Evolutionary conservation across 768 basidiomycete species (phyloP), one percentile per base, ranked within the genome.

Genomic region (Psilocybe subaeruginosa): DNA sequence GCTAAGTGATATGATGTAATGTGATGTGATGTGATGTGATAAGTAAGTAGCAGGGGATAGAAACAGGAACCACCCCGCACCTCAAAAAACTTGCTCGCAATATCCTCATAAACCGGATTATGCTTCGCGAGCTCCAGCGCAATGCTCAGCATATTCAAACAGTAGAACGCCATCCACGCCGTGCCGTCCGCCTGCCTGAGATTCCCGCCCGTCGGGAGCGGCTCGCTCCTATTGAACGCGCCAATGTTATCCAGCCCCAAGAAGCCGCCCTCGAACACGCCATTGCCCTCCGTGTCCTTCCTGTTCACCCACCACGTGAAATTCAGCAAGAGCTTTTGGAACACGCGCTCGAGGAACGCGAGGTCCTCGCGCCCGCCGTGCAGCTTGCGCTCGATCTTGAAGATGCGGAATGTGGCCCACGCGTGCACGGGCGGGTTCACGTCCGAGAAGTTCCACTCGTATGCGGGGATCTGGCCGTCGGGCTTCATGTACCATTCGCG

Each of bases 261-360:
- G 81, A 99, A 99, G 17, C 97, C 97, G 52, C 97, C 97, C 74
- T 99, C 97, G 68, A 99, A 99, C 50, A 99, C 93, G 70, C 96
- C 96, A 75, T 95, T 89, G 30, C 97, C 97, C 14, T 86, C 95
- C 54, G 89, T 83, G 68, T 99, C 97, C 76, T 99, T 99, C 58
- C 97, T 89, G 74, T 99, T 99, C 17, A 99, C 97, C 97, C 97
- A 99, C 95, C 96, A 98, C 49, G 97, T 99, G 72, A 98, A 99
- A 76, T 99, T 98, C 41, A 99, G 79, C 17, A 99, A 76, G 54
- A 99, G 74, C 76, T 99, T 99, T 76, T 99, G 96, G 85, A 99
- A 99, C 29, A 99, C 97, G 49, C 97, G 86, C 78, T 99, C 97
- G 37, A 99, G 80, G 82, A 99, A 99, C 8, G 85, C 77, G 39